These are phyloP conservation scores for Wickerhamiella australiensis DNA, from an alignment of 805 yeast genomes.

Conservation along the genomic window DNA sequence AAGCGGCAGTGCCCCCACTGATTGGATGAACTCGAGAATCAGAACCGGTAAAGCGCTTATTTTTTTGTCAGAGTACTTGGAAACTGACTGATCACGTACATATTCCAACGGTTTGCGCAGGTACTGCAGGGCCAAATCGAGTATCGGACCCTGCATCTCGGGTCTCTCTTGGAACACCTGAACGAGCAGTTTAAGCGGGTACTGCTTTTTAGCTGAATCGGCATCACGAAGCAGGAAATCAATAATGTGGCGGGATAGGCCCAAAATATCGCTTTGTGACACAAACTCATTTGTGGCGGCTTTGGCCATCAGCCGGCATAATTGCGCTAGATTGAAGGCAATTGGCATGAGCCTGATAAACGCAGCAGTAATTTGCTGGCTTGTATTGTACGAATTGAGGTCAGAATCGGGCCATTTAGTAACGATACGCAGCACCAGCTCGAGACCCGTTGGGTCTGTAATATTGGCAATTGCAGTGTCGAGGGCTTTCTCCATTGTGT, in stretches of 20 bases:
- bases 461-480: background rate
- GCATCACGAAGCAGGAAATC: background rate
- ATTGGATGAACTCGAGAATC: constrained; percentile 2
- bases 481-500: background rate
- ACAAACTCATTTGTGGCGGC: background rate
- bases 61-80: constrained; percentile 4
- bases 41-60: background rate
- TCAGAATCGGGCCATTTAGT: constrained; percentile 4
- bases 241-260: background rate
- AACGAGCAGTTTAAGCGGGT: background rate
- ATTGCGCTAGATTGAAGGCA: background rate
- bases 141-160: background rate
- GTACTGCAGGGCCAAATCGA: constrained; percentile 1
- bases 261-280: background rate
- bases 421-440: background rate
- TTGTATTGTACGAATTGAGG: background rate
- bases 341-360: background rate
- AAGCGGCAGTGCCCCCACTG: constrained; percentile 2
- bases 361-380: background rate
- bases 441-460: background rate
- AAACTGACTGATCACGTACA: constrained; percentile 5
- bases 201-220: background rate
- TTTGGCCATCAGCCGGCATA: background rate
- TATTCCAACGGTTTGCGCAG: constrained; percentile 6
- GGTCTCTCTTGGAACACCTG: background rate